phyloP scores from a whole-genome alignment of 768 basidiomycete species.

The Filobasidium floriforme region DNA sequence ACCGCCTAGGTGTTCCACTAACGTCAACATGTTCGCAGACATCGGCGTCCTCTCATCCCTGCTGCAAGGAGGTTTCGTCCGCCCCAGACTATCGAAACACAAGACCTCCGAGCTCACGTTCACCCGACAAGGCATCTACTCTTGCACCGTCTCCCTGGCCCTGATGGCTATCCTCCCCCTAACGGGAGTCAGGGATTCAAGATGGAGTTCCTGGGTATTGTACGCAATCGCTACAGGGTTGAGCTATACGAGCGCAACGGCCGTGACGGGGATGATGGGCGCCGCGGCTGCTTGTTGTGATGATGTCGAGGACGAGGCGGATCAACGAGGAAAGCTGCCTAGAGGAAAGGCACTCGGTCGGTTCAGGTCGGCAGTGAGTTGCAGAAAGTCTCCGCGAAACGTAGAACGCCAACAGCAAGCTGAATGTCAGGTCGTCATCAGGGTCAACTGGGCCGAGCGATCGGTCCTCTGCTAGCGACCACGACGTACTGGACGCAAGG shows the following conservation, averaged over 20 bases:
- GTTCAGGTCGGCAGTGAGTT: constrained; percentile 58
- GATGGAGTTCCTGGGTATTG: constrained; percentile 48
- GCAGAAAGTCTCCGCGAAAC: background rate
- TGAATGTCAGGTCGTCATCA: constrained; percentile 39
- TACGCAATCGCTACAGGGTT: constrained; percentile 68
- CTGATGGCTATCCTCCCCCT: constrained; percentile 66
- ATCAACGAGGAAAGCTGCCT: constrained; percentile 56
- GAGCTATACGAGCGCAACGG: constrained; percentile 90
- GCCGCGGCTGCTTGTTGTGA: constrained; percentile 86
- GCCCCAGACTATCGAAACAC: constrained; percentile 63
- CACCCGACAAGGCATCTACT: constrained; percentile 69
- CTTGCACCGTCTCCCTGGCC: constrained; percentile 63
- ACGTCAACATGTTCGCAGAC: constrained; percentile 47
- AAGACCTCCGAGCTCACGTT: constrained; percentile 72
- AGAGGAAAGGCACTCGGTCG: constrained; percentile 76
- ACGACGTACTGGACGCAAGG: constrained; percentile 42
- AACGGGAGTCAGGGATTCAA: constrained; percentile 51
- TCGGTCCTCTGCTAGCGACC: constrained; percentile 80
- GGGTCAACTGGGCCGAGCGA: constrained; percentile 88
- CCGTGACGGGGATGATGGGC: constrained; percentile 86
- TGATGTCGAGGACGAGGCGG: constrained; percentile 30
- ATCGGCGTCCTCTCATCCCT: constrained; percentile 86
- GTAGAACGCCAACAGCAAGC: background rate
- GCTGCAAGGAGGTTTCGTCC: constrained; percentile 89
- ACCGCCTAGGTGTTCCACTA: background rate